phyloP scores from a whole-genome alignment of 208 protist genomes.

The Crithidia thermophila region DNA sequence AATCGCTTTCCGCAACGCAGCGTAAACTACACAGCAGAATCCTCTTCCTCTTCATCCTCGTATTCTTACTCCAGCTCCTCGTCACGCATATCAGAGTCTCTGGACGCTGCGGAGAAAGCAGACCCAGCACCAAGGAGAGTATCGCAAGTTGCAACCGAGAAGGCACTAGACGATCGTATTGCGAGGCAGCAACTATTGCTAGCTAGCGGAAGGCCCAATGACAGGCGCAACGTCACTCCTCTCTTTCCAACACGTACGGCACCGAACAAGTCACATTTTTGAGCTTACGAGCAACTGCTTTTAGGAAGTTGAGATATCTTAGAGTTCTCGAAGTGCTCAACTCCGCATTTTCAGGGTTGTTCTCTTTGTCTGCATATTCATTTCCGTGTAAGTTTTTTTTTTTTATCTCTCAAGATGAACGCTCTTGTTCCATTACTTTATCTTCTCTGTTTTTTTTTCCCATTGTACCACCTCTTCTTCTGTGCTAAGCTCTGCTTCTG shows the following conservation, averaged over 20 bases:
- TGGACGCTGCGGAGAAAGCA: background rate
- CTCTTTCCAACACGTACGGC: slow-evolving; percentile 8
- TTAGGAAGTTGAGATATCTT: no score
- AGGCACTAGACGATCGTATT: slow-evolving; percentile 6
- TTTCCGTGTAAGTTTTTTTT: no score
- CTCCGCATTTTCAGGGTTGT: no score
- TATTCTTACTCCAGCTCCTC: background rate
- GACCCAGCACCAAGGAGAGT: background rate
- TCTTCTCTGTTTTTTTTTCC: background rate
- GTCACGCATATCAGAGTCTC: background rate
- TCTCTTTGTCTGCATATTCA: no score
- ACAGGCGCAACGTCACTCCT: background rate
- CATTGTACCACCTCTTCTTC: no score
- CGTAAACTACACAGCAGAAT: no score
- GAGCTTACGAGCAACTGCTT: no score
- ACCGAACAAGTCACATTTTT: background rate
- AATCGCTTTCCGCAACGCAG: no score
- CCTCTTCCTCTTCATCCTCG: background rate
- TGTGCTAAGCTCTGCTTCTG: no score
- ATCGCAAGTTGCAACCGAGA: background rate
- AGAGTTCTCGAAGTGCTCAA: no score
- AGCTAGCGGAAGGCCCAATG: background rate
- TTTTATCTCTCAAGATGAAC: slow-evolving; percentile 7
- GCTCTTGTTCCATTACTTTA: slow-evolving; percentile 1
- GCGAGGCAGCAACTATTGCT: slow-evolving; percentile 14